phyloP scores from a whole-genome alignment of 2,329 filamentous ascomycete genomes.

The Colletotrichum sp. region DNA sequence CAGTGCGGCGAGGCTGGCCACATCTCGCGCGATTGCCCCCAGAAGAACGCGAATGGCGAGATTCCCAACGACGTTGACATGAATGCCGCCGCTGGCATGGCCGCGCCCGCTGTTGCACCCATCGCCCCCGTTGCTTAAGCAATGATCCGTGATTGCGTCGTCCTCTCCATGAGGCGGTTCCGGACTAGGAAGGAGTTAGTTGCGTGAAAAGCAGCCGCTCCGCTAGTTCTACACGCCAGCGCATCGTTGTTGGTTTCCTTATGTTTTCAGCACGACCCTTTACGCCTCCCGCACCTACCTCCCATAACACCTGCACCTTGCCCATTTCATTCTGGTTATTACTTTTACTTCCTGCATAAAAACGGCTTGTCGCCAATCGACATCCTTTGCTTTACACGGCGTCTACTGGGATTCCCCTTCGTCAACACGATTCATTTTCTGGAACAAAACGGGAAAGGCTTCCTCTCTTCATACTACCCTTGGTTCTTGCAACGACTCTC shows the following conservation, averaged over 20 bases:
- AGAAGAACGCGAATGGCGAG: slow-evolving; percentile 66
- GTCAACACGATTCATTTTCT: slow-evolving; percentile 30
- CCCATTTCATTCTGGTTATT: slow-evolving; percentile 13
- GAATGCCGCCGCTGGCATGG: slow-evolving; percentile 42
- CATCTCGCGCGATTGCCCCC: slow-evolving; percentile 92
- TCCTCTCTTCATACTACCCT: slow-evolving; percentile 20
- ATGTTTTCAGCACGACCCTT: slow-evolving; percentile 13
- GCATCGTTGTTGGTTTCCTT: not conserved
- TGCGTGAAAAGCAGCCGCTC: not conserved
- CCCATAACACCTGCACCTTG: slow-evolving; percentile 1
- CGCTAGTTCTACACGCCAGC: not conserved
- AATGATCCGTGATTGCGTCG: not conserved
- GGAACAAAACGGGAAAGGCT: slow-evolving; percentile 27
- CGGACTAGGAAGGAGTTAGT: not conserved
- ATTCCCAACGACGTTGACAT: slow-evolving; percentile 50
- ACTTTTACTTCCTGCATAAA: slow-evolving; percentile 17
- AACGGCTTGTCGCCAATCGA: slow-evolving; percentile 20
- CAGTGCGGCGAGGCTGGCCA: slow-evolving; percentile 94
- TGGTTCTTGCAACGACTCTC: slow-evolving; percentile 22
- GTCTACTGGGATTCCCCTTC: slow-evolving; percentile 30
- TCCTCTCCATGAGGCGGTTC: not conserved
- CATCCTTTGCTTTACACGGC: slow-evolving; percentile 27
- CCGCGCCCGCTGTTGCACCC: slow-evolving; percentile 38
- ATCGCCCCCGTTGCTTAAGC: slow-evolving; percentile 47
- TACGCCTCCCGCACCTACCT: not conserved